Conservation (phyloP, 208 protist genomes). For the Wallacemonas sp. region DNA sequence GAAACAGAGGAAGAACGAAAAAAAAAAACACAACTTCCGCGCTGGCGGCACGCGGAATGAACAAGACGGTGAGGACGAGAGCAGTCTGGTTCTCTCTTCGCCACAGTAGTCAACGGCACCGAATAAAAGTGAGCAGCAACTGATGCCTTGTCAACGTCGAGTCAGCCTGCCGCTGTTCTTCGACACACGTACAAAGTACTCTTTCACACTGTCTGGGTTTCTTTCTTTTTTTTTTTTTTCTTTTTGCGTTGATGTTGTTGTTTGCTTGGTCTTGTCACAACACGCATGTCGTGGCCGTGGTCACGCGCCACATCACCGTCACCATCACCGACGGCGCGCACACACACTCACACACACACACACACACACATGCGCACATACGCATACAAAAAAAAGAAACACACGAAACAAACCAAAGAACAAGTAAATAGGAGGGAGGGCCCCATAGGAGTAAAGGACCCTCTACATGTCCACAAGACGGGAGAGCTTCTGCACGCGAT, state of each 20-base stretch:
- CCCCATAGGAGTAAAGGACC: constrained; percentile 8
- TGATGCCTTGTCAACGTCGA: too few relatives aligned
- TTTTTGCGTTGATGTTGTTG: too few relatives aligned
- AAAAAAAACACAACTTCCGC: constrained; percentile 12
- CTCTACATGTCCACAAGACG: constrained; percentile 94
- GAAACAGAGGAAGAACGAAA: constrained; percentile 22
- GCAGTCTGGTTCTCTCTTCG: too few relatives aligned
- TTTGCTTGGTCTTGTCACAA: too few relatives aligned
- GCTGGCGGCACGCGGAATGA: constrained; percentile 3
- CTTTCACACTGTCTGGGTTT: too few relatives aligned
- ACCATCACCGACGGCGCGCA: not conserved
- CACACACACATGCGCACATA: not conserved
- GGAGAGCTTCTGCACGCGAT: constrained; percentile 98
- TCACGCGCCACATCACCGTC: not conserved
- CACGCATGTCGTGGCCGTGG: too few relatives aligned
- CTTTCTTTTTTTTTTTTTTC: too few relatives aligned
- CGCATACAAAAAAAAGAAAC: not conserved
- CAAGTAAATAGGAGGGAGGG: constrained; percentile 5
- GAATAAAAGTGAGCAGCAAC: too few relatives aligned
- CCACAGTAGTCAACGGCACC: too few relatives aligned
- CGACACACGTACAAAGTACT: too few relatives aligned
- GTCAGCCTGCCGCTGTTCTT: too few relatives aligned
- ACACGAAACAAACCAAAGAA: constrained; percentile 6
- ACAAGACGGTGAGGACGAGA: not conserved
- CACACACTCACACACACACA: not conserved